Percentiles rank a stretch among this genome's conserved stretches.
These are phyloP conservation scores for Metroxylon sagu DNA, from an alignment of 176 grass and related monocot species.

Conservation along the genomic window DNA sequence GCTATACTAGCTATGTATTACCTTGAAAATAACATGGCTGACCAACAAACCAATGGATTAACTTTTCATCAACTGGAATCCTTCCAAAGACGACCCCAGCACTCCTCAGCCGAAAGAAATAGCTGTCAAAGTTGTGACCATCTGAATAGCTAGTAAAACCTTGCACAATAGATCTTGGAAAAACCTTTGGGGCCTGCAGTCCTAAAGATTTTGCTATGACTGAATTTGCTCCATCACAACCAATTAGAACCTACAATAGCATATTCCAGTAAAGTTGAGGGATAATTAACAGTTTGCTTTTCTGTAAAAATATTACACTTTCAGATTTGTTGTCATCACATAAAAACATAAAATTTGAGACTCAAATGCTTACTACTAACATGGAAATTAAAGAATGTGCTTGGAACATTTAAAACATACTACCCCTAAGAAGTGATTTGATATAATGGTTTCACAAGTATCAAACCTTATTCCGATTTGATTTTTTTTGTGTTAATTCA, in stretches of 20 bases:
- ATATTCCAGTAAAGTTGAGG: background rate
- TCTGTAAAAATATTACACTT: too few relatives aligned
- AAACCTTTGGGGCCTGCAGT: constrained; percentile 7
- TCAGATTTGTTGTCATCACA: too few relatives aligned
- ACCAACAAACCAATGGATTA: constrained; percentile 14
- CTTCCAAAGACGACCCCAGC: constrained; percentile 5
- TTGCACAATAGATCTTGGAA: constrained; percentile 14
- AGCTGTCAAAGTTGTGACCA: background rate
- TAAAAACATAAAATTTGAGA: too few relatives aligned
- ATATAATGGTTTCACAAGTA: too few relatives aligned
- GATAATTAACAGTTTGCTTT: background rate
- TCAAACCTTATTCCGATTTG: too few relatives aligned
- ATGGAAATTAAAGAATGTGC: too few relatives aligned
- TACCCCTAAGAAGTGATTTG: too few relatives aligned
- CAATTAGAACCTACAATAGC: constrained; percentile 26
- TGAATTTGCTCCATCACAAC: constrained; percentile 34
- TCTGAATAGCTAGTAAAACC: constrained; percentile 17
- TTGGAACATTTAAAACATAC: too few relatives aligned
- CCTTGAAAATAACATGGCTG: background rate
- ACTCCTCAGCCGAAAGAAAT: background rate
- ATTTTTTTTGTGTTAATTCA: too few relatives aligned
- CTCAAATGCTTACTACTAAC: too few relatives aligned
- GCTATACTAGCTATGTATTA: background rate
- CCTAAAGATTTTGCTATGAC: constrained; percentile 22
- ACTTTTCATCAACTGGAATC: constrained; percentile 22